Conservation (phyloP, 495 filamentous ascomycete species). For the Penicillium roqueforti region DNA sequence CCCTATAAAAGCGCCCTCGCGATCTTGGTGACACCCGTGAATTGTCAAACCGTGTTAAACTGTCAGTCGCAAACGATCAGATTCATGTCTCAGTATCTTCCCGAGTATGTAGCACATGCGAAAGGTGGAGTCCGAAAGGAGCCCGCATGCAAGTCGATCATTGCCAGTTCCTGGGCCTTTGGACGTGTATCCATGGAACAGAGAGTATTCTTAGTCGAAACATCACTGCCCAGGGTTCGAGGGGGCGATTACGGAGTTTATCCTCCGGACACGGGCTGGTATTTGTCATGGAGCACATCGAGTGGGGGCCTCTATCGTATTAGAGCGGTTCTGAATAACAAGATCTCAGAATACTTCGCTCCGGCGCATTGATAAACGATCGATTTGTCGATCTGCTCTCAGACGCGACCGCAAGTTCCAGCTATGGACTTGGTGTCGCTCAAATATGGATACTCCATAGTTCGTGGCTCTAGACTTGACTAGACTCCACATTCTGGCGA, state of each 20-base stretch:
- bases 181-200: not conserved
- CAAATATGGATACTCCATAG: constrained; percentile 11
- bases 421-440: not conserved
- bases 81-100: not conserved
- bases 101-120: not conserved
- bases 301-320: not conserved
- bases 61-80: not conserved
- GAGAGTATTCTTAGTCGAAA: not conserved
- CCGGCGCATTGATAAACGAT: constrained; percentile 13
- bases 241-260: too few relatives aligned
- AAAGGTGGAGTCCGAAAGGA: not conserved
- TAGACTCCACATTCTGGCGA: not conserved
- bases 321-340: not conserved
- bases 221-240: not conserved
- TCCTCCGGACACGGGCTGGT: not conserved
- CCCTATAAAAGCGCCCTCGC: not conserved
- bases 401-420: not conserved
- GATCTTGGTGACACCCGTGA: not conserved
- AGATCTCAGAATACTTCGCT: constrained; percentile 11
- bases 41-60: not conserved
- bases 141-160: not conserved
- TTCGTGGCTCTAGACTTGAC: not conserved
- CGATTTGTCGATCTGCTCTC: constrained; percentile 15
- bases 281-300: constrained; percentile 17
- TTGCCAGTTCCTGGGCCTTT: constrained; percentile 6